Evolutionary conservation across 2,329 filamentous ascomycete species (phyloP).

Genomic region (Trichoderma pleuroti): DNA sequence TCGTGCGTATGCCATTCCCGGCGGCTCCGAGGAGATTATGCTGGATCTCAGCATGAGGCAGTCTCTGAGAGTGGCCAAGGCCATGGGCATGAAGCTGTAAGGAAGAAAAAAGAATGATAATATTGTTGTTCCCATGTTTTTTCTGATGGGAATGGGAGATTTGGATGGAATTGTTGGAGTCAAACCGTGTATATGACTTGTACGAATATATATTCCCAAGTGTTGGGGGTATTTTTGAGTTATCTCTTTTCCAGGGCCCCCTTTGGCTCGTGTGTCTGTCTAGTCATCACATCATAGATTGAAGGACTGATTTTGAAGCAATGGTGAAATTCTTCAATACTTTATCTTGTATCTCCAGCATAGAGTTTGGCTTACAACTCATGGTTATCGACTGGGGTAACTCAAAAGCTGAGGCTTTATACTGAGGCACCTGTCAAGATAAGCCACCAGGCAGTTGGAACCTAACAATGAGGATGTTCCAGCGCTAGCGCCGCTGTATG

Average conservation of each 20-base stretch:
- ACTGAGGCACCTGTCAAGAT: neutral
- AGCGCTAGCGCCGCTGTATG: no score
- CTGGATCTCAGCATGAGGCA: constrained; percentile 92
- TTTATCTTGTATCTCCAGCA: no score
- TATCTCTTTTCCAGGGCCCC: neutral
- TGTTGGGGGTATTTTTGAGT: neutral
- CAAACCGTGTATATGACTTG: constrained; percentile 11
- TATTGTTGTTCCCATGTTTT: neutral
- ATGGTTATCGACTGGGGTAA: neutral
- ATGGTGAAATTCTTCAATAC: neutral
- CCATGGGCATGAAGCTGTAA: constrained; percentile 86
- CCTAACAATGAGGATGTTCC: no score
- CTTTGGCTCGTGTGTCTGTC: neutral
- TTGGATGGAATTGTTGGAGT: neutral
- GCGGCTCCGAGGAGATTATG: constrained; percentile 98
- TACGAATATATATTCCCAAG: constrained; percentile 11
- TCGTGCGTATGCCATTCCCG: constrained; percentile 91
- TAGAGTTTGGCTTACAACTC: neutral
- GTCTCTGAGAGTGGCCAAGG: constrained; percentile 81
- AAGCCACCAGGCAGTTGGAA: no score
- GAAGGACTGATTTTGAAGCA: neutral
- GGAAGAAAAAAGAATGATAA: neutral
- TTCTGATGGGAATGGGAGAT: neutral
- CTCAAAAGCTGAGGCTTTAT: neutral
- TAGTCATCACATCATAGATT: neutral